Evolutionary conservation across 129 eudicot species (phyloP).

Genomic region (Ambrosia artemisiifolia): DNA sequence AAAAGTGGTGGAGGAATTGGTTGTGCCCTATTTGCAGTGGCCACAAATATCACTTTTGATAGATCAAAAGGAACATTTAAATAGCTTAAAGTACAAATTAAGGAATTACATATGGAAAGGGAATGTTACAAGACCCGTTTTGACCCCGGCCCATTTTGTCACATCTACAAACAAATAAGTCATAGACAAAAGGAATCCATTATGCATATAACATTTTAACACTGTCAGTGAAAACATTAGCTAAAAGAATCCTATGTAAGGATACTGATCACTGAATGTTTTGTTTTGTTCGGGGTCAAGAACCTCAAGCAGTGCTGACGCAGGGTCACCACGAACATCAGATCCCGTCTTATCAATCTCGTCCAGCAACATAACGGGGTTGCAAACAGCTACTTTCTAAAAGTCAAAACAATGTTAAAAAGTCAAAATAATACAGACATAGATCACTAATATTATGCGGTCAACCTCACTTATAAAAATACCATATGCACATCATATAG

Average conservation of each 20-base stretch:
- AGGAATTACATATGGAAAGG: slow-evolving; percentile 34
- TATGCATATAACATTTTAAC: not conserved
- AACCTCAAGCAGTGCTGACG: slow-evolving; percentile 90
- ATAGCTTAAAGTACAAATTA: slow-evolving; percentile 55
- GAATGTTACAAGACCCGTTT: not conserved
- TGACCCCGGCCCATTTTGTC: not conserved
- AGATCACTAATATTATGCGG: not conserved
- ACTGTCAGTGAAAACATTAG: not conserved
- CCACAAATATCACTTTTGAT: slow-evolving; percentile 90
- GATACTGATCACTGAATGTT: slow-evolving; percentile 92
- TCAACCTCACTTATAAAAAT: not conserved
- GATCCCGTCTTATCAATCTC: slow-evolving; percentile 98
- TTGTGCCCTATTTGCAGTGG: slow-evolving; percentile 88
- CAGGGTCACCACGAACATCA: slow-evolving; percentile 94
- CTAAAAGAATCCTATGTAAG: not conserved
- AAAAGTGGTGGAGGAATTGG: slow-evolving; percentile 91
- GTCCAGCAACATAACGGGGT: slow-evolving; percentile 92
- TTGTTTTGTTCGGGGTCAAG: slow-evolving; percentile 97
- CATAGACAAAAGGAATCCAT: not conserved
- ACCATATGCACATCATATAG: not conserved
- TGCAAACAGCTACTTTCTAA: slow-evolving; percentile 82
- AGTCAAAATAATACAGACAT: slow-evolving; percentile 6
- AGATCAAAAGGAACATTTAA: slow-evolving; percentile 93
- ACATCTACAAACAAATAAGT: not conserved
- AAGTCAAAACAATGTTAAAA: slow-evolving; percentile 5